phyloP scores from a whole-genome alignment of 306 rosid genomes.

The Malus fusca region DNA sequence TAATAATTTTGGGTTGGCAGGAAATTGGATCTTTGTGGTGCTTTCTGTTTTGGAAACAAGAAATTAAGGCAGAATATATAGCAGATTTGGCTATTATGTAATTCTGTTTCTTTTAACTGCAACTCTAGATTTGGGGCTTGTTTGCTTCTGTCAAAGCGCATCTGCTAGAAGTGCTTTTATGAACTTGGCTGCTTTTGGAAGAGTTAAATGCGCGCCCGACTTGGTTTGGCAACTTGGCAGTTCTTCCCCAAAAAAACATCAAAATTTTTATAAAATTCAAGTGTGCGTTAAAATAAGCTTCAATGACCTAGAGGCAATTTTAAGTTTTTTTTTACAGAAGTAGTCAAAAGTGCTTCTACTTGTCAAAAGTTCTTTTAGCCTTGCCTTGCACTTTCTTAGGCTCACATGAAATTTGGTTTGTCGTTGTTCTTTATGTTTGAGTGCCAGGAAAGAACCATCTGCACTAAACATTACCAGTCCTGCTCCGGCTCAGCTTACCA shows the following conservation, averaged over 20 bases:
- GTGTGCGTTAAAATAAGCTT: no score
- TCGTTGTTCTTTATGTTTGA: slow-evolving; percentile 20
- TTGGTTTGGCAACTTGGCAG: no score
- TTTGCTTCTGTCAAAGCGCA: no score
- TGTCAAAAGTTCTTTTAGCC: no score
- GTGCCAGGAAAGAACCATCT: slow-evolving; percentile 34
- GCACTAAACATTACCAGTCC: slow-evolving; percentile 12
- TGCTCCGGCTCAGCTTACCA: slow-evolving; percentile 34
- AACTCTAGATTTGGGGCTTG: neutral
- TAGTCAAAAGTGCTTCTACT: no score
- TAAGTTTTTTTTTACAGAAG: no score
- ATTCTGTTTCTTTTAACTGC: neutral
- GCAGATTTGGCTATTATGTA: neutral
- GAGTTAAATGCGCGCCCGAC: neutral
- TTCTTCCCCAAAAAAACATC: no score
- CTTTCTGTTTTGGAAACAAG: neutral
- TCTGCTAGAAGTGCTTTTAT: no score
- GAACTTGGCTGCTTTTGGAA: neutral
- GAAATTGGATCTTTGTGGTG: neutral
- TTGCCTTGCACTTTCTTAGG: neutral
- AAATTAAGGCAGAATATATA: neutral
- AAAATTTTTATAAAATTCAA: no score
- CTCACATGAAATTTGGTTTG: neutral
- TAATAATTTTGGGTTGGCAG: neutral
- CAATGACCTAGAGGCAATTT: no score